Base-by-base conservation (phyloP, 352 stramenopile genomes). In the Phytopythium sindhum region DNA sequence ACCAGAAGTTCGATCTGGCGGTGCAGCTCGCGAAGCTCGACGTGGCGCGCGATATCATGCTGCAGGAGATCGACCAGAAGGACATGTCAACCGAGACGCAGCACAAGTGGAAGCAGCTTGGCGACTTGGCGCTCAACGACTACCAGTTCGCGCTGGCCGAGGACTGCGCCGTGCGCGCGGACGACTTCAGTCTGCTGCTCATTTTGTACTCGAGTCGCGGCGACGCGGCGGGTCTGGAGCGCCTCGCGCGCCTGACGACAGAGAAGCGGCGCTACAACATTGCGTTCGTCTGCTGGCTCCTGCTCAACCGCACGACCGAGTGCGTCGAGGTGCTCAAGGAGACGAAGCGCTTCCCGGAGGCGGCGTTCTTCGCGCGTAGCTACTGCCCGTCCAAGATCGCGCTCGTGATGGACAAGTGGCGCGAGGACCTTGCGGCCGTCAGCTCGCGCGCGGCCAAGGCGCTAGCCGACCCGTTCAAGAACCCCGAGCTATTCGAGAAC, bases 1-100 rank as follows among this genome's bases (percentile, higher is more conserved):
- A 99, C 66, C 97, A 99, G 65, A 98, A 98, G 66, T 99, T 99
- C 71, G 97, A 99, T 61, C 80, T 99, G 21, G 91, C 97, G 0
- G 84, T 99, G 28, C 96, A 99, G 73, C 86, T 99, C 48, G 94
- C 95, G 6, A 95, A 99, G 67, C 85, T 99, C 37, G 93, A 98
- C 41, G 81, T 98, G 47, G 97, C 97, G 2, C 90, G 94, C 48
- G 82, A 95, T 33, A 97, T 99, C 42, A 95, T 99, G 77, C 71
- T 98, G 28, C 86, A 97, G 57, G 96, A 91, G 60, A 87, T 90
- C 41, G 77, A 88, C 60, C 73, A 78, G 63, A 73, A 78, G 48
- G 77, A 98, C 78, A 84, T 98, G 68, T 97, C 95, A 19, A 98
- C 93, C 1, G 97, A 99, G 66, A 97, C 88, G 24, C 91, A 99